Evolutionary conservation across 2,329 filamentous ascomycete genomes (phyloP).

Genomic region (Botryosphaeria agaves): DNA sequence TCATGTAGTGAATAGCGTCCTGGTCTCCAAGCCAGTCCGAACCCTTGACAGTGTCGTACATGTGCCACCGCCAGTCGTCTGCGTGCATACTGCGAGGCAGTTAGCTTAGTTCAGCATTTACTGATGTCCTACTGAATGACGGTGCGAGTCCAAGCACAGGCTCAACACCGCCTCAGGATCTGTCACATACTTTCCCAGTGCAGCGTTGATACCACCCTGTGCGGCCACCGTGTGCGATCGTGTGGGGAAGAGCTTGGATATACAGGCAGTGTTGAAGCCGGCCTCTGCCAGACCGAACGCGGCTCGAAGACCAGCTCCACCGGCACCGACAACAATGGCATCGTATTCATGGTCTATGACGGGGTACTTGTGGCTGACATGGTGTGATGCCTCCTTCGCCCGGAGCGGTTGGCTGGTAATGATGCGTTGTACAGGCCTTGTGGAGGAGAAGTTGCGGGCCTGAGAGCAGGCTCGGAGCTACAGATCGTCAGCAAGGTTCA

Average conservation of each 20-base stretch:
- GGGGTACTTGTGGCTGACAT: slow-evolving; percentile 78
- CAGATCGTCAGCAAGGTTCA: slow-evolving; percentile 34
- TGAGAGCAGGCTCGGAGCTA: slow-evolving; percentile 45
- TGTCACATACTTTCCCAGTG: slow-evolving; percentile 51
- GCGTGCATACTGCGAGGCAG: slow-evolving; percentile 64
- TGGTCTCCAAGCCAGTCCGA: slow-evolving; percentile 96
- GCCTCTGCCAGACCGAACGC: slow-evolving; percentile 77
- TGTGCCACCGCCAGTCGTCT: slow-evolving; percentile 98
- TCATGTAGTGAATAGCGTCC: slow-evolving; percentile 98
- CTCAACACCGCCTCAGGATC: no score
- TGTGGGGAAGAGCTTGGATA: slow-evolving; percentile 73
- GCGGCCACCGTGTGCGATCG: slow-evolving; percentile 68
- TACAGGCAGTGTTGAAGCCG: slow-evolving; percentile 79
- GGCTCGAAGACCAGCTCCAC: slow-evolving; percentile 64
- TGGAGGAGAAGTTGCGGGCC: slow-evolving; percentile 71
- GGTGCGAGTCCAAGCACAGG: no score
- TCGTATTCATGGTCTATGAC: slow-evolving; percentile 99
- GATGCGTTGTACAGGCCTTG: slow-evolving; percentile 66
- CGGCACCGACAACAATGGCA: slow-evolving; percentile 81
- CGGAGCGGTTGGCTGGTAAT: slow-evolving; percentile 72
- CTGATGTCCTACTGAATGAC: no score
- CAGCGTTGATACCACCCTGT: slow-evolving; percentile 70
- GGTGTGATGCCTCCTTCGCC: slow-evolving; percentile 82
- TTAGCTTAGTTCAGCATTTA: slow-evolving; percentile 3
- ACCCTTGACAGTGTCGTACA: slow-evolving; percentile 98